Evolutionary conservation across 768 basidiomycete genomes (phyloP).

Genomic region (Termitomyces heimii): DNA sequence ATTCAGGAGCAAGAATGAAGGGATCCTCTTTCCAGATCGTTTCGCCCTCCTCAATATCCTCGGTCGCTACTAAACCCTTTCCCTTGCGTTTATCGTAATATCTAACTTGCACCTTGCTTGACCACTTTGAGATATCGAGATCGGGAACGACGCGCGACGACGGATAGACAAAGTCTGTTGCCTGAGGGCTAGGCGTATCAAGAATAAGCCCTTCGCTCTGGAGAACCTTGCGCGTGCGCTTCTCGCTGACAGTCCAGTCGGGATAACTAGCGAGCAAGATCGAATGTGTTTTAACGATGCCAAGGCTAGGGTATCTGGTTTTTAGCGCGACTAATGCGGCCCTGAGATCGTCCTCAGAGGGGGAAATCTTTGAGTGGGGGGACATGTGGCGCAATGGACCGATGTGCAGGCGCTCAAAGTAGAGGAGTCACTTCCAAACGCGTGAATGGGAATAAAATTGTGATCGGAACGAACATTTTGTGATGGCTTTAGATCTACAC

Average conservation of each 20-base stretch:
- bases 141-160: slow-evolving; percentile 58
- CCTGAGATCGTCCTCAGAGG: slow-evolving; percentile 60
- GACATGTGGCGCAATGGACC: slow-evolving; percentile 6
- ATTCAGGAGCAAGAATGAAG: slow-evolving; percentile 76
- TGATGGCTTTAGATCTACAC: slow-evolving; percentile 11
- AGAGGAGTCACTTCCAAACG: not conserved
- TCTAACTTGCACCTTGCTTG: slow-evolving; percentile 56
- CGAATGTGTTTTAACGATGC: slow-evolving; percentile 66
- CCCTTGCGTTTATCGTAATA: slow-evolving; percentile 70
- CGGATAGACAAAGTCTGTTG: slow-evolving; percentile 35
- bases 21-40: slow-evolving; percentile 84
- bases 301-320: slow-evolving; percentile 52
- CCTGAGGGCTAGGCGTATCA: slow-evolving; percentile 12
- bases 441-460: slow-evolving; percentile 10
- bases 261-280: slow-evolving; percentile 54
- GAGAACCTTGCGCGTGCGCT: slow-evolving; percentile 68
- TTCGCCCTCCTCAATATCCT: slow-evolving; percentile 64
- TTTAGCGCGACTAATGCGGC: slow-evolving; percentile 49
- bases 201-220: slow-evolving; percentile 50
- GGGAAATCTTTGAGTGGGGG: slow-evolving; percentile 24
- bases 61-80: slow-evolving; percentile 75
- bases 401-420: not conserved
- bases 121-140: slow-evolving; percentile 60
- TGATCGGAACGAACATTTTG: slow-evolving; percentile 4
- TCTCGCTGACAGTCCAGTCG: slow-evolving; percentile 80